phyloP scores from a whole-genome alignment of 148 eudicot species.

The Camellia sinensis region DNA sequence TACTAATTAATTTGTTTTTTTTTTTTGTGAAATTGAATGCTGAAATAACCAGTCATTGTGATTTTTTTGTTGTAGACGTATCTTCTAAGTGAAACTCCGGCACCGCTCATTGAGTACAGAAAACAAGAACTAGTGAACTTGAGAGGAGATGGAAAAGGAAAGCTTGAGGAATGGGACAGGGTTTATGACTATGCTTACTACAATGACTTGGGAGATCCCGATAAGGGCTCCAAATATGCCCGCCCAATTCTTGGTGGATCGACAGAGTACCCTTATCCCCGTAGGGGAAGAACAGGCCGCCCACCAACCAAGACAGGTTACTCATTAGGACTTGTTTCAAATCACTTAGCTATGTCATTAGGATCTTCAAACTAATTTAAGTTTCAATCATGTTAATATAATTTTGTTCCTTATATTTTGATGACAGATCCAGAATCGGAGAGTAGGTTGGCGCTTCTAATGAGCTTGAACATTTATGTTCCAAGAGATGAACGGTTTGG shows the following conservation, averaged over 20 bases:
- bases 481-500: constrained; percentile 85
- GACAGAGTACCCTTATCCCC: constrained; percentile 70
- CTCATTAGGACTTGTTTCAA: not conserved
- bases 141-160: constrained; percentile 67
- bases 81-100: constrained; percentile 68
- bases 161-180: constrained; percentile 80
- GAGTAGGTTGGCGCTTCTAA: constrained; percentile 61
- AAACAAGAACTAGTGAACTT: constrained; percentile 52
- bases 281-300: constrained; percentile 76
- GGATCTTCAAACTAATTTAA: too few relatives aligned
- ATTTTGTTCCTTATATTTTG: not conserved
- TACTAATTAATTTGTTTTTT: not conserved
- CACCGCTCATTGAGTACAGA: constrained; percentile 42
- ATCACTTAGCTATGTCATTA: not conserved
- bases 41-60: not conserved
- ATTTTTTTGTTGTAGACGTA: constrained; percentile 39
- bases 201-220: constrained; percentile 84
- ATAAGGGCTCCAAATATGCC: constrained; percentile 43
- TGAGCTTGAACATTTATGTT: constrained; percentile 61
- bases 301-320: constrained; percentile 65
- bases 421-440: constrained; percentile 63
- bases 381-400: not conserved
- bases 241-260: constrained; percentile 86
- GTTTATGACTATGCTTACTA: constrained; percentile 87
- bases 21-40: not conserved